Percentiles rank a stretch among this genome's conserved stretches.
Conservation (phyloP, 129 eudicot genomes). For the Tagetes erecta region DNA sequence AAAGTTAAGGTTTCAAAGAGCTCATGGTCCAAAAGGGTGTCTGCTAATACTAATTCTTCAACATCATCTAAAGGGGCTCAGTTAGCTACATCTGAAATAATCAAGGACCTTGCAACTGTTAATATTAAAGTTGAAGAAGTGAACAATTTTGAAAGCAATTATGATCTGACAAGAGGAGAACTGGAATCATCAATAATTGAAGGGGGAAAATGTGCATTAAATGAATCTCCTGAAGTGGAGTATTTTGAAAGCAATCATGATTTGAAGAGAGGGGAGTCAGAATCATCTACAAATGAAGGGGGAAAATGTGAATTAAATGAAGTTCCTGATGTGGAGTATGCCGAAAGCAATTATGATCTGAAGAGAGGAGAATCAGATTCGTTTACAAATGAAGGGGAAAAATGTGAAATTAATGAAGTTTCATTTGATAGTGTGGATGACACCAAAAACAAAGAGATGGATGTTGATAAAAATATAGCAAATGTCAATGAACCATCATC, state of each 20-base stretch:
- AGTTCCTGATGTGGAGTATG: conserved; percentile 33
- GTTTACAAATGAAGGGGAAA: conserved; percentile 23
- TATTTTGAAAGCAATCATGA: conserved; percentile 22
- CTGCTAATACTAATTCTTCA: conserved; percentile 23
- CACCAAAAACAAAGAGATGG: conserved; percentile 24
- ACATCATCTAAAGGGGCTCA: conserved; percentile 10
- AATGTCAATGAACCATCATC: conserved; percentile 5
- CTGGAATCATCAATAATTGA: neutral
- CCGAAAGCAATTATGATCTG: conserved; percentile 24
- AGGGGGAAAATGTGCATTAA: neutral
- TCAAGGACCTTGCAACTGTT: conserved; percentile 14
- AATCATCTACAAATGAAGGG: neutral
- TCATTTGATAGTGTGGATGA: conserved; percentile 39
- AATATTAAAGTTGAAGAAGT: conserved; percentile 44
- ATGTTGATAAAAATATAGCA: conserved; percentile 7
- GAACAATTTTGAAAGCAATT: conserved; percentile 25
- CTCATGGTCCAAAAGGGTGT: conserved; percentile 33
- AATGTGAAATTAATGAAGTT: conserved; percentile 39
- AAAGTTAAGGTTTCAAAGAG: conserved; percentile 44
- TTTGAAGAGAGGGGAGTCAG: conserved; percentile 10
- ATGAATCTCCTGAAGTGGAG: conserved; percentile 41
- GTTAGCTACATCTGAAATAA: conserved; percentile 3
- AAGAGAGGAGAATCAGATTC: conserved; percentile 23
- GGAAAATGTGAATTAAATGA: conserved; percentile 16
- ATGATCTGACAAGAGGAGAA: conserved; percentile 4